These are phyloP conservation scores for Rhodotorula sp. DNA, from an alignment of 1,284 basidiomycete species.

Conservation along the genomic window DNA sequence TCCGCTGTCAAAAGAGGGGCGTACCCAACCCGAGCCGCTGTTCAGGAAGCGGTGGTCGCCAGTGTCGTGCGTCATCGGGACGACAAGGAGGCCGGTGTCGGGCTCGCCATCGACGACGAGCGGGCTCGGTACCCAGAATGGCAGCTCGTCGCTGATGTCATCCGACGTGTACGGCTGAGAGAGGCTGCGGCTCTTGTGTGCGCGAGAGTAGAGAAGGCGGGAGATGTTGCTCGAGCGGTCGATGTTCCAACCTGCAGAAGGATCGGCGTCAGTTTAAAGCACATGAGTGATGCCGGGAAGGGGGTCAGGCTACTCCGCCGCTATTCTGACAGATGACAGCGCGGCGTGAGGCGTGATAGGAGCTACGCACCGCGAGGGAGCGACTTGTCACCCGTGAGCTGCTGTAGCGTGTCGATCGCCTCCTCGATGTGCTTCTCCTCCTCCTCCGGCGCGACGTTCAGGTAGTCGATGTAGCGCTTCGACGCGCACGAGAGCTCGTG, in stretches of 20 bases:
- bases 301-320: no score
- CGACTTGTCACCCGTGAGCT: constrained; percentile 46
- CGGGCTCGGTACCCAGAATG: constrained; percentile 52
- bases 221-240: constrained; percentile 42
- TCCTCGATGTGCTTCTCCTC: constrained; percentile 49
- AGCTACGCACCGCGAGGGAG: no score
- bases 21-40: constrained; percentile 1
- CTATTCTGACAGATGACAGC: no score
- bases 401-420: constrained; percentile 49
- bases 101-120: constrained; percentile 7
- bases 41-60: constrained; percentile 54
- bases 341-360: no score
- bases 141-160: constrained; percentile 53
- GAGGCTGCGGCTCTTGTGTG: constrained; percentile 40
- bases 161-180: constrained; percentile 44
- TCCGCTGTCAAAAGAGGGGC: no score
- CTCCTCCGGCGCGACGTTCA: constrained; percentile 46
- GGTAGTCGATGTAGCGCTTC: constrained; percentile 51
- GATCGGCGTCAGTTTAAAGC: no score
- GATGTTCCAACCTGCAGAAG: constrained; percentile 43
- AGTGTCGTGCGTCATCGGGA: constrained; percentile 48
- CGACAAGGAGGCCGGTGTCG: constrained; percentile 48
- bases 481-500: constrained; percentile 43
- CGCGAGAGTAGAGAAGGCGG: constrained; percentile 41
- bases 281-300: no score